Conservation (phyloP, 352 stramenopile genomes). For the Aphanomyces astaci region DNA sequence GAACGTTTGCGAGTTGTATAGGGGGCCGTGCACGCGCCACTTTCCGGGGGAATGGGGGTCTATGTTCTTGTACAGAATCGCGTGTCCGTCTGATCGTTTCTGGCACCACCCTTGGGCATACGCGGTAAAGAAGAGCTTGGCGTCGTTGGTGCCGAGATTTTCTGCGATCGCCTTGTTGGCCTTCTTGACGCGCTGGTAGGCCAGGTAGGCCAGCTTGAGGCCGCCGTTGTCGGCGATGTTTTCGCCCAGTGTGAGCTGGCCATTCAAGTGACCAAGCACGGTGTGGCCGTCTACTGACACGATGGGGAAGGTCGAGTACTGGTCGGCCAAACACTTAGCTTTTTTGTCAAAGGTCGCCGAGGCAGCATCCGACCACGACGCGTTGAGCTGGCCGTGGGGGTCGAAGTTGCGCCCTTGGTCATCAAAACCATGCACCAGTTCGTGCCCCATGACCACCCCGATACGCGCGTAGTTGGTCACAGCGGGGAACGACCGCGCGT, state of each 20-base stretch:
- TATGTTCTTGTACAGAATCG: constrained; percentile 42
- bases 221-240: constrained; percentile 90
- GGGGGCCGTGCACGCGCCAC: constrained; percentile 54
- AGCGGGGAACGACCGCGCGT: constrained; percentile 60
- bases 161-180: constrained; percentile 14
- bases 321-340: constrained; percentile 44
- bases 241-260: constrained; percentile 86
- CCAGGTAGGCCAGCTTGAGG: constrained; percentile 74
- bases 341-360: constrained; percentile 42
- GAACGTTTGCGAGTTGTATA: constrained; percentile 63
- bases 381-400: constrained; percentile 71
- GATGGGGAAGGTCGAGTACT: constrained; percentile 56
- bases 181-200: constrained; percentile 56
- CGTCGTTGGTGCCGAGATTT: constrained; percentile 29
- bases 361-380: constrained; percentile 84
- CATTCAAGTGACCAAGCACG: constrained; percentile 65
- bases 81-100: constrained; percentile 37
- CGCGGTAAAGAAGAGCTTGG: constrained; percentile 56
- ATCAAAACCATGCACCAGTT: constrained; percentile 92
- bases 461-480: constrained; percentile 91
- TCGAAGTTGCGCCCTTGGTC: constrained; percentile 87
- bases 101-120: constrained; percentile 65
- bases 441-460: constrained; percentile 89
- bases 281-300: constrained; percentile 30
- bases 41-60: constrained; percentile 53